These are phyloP conservation scores for Phytophthora crassamura DNA, from an alignment of 352 stramenopile species.

Conservation along the genomic window DNA sequence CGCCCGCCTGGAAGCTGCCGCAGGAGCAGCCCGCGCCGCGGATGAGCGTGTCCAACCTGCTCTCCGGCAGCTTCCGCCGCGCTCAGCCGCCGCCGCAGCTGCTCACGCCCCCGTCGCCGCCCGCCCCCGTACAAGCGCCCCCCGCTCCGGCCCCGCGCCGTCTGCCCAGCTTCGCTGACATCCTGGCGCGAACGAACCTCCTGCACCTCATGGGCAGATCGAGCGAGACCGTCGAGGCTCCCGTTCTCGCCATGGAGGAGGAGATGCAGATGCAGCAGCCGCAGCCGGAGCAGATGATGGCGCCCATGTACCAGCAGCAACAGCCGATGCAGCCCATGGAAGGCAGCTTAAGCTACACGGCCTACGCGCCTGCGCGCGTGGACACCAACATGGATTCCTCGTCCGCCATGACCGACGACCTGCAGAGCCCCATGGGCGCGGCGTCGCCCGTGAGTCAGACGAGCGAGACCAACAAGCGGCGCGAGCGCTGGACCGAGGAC, in stretches of 20 bases:
- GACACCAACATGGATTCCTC: slow-evolving; percentile 47
- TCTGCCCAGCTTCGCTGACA: slow-evolving; percentile 71
- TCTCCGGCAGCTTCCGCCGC: slow-evolving; percentile 46
- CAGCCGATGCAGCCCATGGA: slow-evolving; percentile 28
- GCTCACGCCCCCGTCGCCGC: slow-evolving; percentile 34
- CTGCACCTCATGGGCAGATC: slow-evolving; percentile 63
- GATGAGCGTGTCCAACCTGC: slow-evolving; percentile 65
- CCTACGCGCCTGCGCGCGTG: slow-evolving; percentile 31
- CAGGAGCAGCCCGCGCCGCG: slow-evolving; percentile 40
- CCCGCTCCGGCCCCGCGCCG: slow-evolving; percentile 36
- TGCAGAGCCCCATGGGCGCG: slow-evolving; percentile 35
- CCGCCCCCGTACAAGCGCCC: slow-evolving; percentile 19
- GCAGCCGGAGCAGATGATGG: slow-evolving; percentile 19
- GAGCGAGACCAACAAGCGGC: slow-evolving; percentile 72
- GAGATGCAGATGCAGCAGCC: slow-evolving; percentile 17
- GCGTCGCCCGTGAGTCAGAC: slow-evolving; percentile 65
- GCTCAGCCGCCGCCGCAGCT: slow-evolving; percentile 16
- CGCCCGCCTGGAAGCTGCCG: slow-evolving; percentile 60
- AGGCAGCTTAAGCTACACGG: slow-evolving; percentile 38
- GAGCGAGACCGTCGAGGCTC: slow-evolving; percentile 28
- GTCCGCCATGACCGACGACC: slow-evolving; percentile 27
- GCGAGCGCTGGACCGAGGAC: slow-evolving; percentile 85
- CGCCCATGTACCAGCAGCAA: slow-evolving; percentile 21
- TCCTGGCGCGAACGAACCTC: slow-evolving; percentile 70
- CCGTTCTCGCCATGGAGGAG: slow-evolving; percentile 32